Percentiles rank a stretch among this genome's conserved stretches.
Conservation (phyloP, 305 asterid species). For the Nicotiana rustica region DNA sequence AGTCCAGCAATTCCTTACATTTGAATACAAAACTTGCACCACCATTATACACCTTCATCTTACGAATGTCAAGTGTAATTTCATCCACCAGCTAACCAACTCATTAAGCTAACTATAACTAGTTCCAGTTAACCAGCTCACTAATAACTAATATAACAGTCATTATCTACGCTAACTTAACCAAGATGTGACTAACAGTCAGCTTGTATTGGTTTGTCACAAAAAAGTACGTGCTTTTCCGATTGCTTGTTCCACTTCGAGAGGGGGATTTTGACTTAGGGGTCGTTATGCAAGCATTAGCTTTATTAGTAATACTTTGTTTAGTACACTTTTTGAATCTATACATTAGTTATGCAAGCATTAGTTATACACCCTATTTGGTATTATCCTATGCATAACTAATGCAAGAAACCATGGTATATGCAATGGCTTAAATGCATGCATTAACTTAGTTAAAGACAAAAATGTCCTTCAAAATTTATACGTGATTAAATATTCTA, state of each 20-base stretch:
- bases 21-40: not conserved
- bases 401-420: too few relatives aligned
- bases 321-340: too few relatives aligned
- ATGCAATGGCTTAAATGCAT: too few relatives aligned
- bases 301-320: too few relatives aligned
- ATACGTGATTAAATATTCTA: too few relatives aligned
- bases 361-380: too few relatives aligned
- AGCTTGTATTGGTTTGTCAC: not conserved
- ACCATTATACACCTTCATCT: not conserved
- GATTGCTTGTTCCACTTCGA: not conserved
- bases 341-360: too few relatives aligned
- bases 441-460: too few relatives aligned
- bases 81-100: not conserved
- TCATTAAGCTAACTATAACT: not conserved
- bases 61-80: not conserved
- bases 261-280: not conserved
- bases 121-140: not conserved
- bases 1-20: conserved; percentile 3
- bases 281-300: too few relatives aligned
- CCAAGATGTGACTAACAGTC: not conserved
- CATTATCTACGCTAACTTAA: not conserved
- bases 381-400: too few relatives aligned
- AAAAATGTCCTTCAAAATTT: too few relatives aligned
- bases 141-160: not conserved
- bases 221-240: not conserved